phyloP scores from a whole-genome alignment of 306 rosid species.

The cucumber (Cucumis sativus) region Cucumber_9930_V3 NC_026655.2:10728001-10728500 shows the following conservation, averaged over 20 bases:
- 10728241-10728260: constrained; percentile 84
- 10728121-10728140: constrained; percentile 78
- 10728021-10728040: constrained; percentile 89
- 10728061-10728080: constrained; percentile 98
- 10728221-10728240: constrained; percentile 90
- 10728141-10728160: constrained; percentile 75
- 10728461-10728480: neutral
- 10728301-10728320: neutral
- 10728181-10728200: constrained; percentile 89
- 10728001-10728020: constrained; percentile 93
- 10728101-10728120: constrained; percentile 92
- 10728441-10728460: neutral
- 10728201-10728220: constrained; percentile 72
- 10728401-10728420: neutral
- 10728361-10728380: neutral
- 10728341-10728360: neutral
- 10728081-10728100: constrained; percentile 67
- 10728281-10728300: neutral
- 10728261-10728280: neutral
- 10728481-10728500: neutral
- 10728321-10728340: neutral
- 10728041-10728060: constrained; percentile 82
- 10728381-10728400: neutral
- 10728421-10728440: neutral
- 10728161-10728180: constrained; percentile 87